phyloP scores from a whole-genome alignment of 139 green algal genomes.

The Spirogloea muscicola region DNA sequence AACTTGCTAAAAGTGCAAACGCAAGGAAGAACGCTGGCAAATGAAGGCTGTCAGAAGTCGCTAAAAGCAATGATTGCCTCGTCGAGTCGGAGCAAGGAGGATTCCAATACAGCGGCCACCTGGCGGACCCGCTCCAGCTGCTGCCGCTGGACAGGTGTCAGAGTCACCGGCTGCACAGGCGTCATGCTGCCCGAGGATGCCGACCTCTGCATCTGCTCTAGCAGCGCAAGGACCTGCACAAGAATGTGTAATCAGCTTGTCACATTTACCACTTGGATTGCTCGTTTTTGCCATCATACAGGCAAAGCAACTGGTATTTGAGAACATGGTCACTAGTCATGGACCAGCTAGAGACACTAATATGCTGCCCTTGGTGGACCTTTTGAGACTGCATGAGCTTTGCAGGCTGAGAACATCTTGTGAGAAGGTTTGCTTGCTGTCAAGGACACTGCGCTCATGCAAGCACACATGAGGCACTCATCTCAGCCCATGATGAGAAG shows the following conservation, averaged over 20 bases:
- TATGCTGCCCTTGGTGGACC: no score
- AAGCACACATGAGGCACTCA: no score
- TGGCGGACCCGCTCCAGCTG: constrained; percentile 48
- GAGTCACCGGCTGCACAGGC: constrained; percentile 18
- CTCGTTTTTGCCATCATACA: not conserved
- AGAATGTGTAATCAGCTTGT: not conserved
- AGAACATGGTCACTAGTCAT: no score
- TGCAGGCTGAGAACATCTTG: not conserved
- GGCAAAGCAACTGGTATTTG: constrained; percentile 1
- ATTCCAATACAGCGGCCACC: constrained; percentile 59
- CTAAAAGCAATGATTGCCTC: constrained; percentile 52
- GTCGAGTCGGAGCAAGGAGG: constrained; percentile 58
- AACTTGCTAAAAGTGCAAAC: no score
- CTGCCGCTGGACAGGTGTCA: constrained; percentile 49
- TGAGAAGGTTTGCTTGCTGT: no score
- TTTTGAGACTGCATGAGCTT: constrained; percentile 2
- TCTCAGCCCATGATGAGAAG: no score
- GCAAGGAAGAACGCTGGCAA: no score
- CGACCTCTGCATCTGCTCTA: constrained; percentile 58
- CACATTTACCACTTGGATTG: not conserved
- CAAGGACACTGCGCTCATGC: no score
- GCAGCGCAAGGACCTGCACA: constrained; percentile 44
- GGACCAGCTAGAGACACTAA: no score
- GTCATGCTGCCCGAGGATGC: not conserved
- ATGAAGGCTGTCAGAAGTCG: no score